Percentiles rank a stretch among this genome's conserved stretches.
These are phyloP conservation scores for Areca catechu DNA, from an alignment of 176 grass and related monocot species.

Conservation along the genomic window DNA sequence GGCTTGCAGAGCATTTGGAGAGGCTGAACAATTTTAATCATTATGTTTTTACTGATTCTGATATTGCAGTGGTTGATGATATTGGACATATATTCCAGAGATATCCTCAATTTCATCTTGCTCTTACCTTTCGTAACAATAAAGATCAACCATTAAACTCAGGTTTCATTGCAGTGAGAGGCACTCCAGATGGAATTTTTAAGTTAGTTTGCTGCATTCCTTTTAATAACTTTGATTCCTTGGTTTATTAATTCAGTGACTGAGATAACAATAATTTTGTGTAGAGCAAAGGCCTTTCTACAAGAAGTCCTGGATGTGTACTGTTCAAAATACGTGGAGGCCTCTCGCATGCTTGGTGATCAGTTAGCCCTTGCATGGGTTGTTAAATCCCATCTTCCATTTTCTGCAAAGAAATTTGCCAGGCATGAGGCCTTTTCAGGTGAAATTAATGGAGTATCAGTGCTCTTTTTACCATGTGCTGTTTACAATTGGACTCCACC, in stretches of 20 bases:
- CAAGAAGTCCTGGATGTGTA: slow-evolving; percentile 69
- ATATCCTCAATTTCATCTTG: slow-evolving; percentile 65
- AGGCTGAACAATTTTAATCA: slow-evolving; percentile 26
- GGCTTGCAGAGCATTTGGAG: slow-evolving; percentile 33
- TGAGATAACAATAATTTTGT: slow-evolving; percentile 3
- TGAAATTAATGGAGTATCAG: slow-evolving; percentile 53
- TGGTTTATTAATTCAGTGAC: too few species aligned
- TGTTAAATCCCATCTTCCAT: slow-evolving; percentile 66
- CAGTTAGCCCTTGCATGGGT: slow-evolving; percentile 82
- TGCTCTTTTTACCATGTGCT: slow-evolving; percentile 87
- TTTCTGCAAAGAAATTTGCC: slow-evolving; percentile 44
- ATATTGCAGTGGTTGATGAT: slow-evolving; percentile 72
- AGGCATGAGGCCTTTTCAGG: slow-evolving; percentile 57
- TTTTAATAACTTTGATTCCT: not conserved
- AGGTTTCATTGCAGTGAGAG: slow-evolving; percentile 86
- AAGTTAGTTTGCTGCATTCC: slow-evolving; percentile 32
- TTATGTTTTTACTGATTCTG: slow-evolving; percentile 73
- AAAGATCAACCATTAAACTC: slow-evolving; percentile 87
- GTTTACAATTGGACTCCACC: slow-evolving; percentile 93
- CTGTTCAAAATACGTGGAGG: slow-evolving; percentile 46
- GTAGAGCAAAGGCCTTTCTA: slow-evolving; percentile 60
- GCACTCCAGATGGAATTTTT: slow-evolving; percentile 50
- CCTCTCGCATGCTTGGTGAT: slow-evolving; percentile 78
- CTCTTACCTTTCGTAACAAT: slow-evolving; percentile 90
- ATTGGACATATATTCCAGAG: slow-evolving; percentile 70